Percentiles rank a stretch among this genome's conserved stretches.
Evolutionary conservation across 1,284 basidiomycete species (phyloP).

Genomic region (Mycosarcoma mackinlayi): DNA sequence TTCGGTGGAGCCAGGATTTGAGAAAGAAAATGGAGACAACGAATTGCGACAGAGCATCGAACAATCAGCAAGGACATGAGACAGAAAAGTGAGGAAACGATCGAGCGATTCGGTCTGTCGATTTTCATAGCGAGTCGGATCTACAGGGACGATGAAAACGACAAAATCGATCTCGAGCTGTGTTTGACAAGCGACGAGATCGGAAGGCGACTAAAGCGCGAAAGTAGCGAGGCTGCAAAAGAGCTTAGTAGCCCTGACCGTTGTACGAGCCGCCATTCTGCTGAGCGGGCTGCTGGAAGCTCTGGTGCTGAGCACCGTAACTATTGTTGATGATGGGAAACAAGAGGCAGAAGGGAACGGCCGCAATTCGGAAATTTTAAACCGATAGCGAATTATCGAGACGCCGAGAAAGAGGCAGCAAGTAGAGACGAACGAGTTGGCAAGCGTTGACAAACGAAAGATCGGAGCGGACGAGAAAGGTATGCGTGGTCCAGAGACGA

Average conservation of each 20-base stretch:
- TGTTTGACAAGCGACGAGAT: not conserved
- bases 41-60: not conserved
- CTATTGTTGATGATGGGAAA: constrained; percentile 13
- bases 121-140: constrained; percentile 24
- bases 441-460: constrained; percentile 12
- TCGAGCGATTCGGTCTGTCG: constrained; percentile 14
- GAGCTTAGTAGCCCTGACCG: constrained; percentile 52
- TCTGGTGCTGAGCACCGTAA: constrained; percentile 44
- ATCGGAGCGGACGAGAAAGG: not conserved
- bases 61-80: not conserved
- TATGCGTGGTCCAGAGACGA: constrained; percentile 3
- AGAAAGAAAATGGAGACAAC: not conserved
- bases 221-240: not conserved
- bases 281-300: constrained; percentile 47
- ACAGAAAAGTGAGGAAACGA: not conserved
- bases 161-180: constrained; percentile 1
- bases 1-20: too few species aligned
- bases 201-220: not conserved
- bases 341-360: not conserved
- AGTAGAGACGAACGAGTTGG: constrained; percentile 4
- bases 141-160: constrained; percentile 9
- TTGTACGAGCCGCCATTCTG: constrained; percentile 44
- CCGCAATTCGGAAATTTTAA: not conserved
- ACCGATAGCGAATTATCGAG: constrained; percentile 3
- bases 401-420: constrained; percentile 3